Evolutionary conservation across 306 rosid genomes (phyloP), one percentile per base, ranked within the genome.

Genomic region (Acacia crassicarpa): DNA sequence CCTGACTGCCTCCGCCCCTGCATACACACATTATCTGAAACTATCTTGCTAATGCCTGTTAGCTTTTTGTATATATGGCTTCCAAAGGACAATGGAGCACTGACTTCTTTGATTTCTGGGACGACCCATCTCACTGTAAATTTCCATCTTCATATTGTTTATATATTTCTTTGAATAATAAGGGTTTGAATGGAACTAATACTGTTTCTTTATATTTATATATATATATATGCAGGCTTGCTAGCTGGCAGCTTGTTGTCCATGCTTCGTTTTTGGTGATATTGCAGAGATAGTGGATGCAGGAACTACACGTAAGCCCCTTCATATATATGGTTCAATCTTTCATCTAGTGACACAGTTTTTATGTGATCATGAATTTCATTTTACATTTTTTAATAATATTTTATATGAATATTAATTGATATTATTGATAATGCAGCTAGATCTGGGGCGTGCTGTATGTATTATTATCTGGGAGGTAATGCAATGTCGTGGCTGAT

Each of bases 71-170:
- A 30, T 38, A 32, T 20, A 56, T 54, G 78, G 48, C 78, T 75
- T 23, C 68, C 25, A 54, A 71, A 16, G 84, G 84, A 56, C 77
- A 83, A 56, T 86, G 89, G 86, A 75, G 78, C 15, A 71, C 82
- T n/a, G 86, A 75, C 79, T 83, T 86, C 23, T 86, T 14, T 40
- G 84, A 80, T 76, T 83, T 84, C 73, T 76, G 75, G 65, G 77
- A 83, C 3, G 80, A 80, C 46, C 73, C 62, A 14, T 80, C 78
- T 12, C 84, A 54, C 6, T 72, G 86, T 86, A 53, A 76, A 14
- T 6, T 44, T 67, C 27, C 20, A 32, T 68, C 49, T 67, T 4
- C 27, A 33, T 66, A 17, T 17, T 19, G 2, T 19, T 9, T 38
- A 40, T 41, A 40, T 68, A 67, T 40, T 9, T 17, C 49, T 4